Evolutionary conservation across 1,284 basidiomycete genomes (phyloP), one percentile per base, ranked within the genome.

Genomic region (Cystobasidium sp.): DNA sequence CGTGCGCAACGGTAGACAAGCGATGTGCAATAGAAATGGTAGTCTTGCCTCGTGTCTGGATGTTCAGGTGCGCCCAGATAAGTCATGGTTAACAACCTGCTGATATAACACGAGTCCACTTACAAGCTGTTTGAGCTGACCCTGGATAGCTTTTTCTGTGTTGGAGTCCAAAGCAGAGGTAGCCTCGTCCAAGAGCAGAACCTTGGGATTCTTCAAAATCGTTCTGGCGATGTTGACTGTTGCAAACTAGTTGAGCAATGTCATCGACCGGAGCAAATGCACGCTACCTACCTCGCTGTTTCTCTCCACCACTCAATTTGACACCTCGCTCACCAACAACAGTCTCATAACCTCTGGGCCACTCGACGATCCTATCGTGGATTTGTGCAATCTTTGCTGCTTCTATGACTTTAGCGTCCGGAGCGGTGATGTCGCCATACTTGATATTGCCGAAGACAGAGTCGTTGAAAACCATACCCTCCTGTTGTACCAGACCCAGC

Each of bases 131-230:
- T 89, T 88, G 62, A 93, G 84, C 10, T 91, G 90, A 77, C 89
- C 90, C 81, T 94, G 93, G 75, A 94, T 91, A 78, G 91, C 88
- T 75, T 90, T 89, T 82, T 93, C 91, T 3, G 91, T 93, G 8
- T 88, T 88, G 5, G 91, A 92, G 82, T 93, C 91, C 76, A 93
- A 82, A 20, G 91, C 91, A 77, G 89, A 90, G 55, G 72, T 80
- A 41, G 77, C 82, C 70, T 81, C 79, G 37, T 56, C 62, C 62
- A 94, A 81, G 18, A 94, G 84, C 52, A 95, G 82, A 71, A 94
- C 88, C 6, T 91, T 90, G 20, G 94, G 91, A 80, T 91, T 91
- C 83, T 94, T 95, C 71, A 92, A 83, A 63, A 96, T 85, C 2
- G 92, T 93, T 65, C 93, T 85, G 0, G 94, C 93, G 79, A 97